Percentiles rank a stretch among this genome's conserved stretches.
phyloP scores from a whole-genome alignment of 2,329 filamentous ascomycete species.

The Phaeoacremonium minimum region DNA sequence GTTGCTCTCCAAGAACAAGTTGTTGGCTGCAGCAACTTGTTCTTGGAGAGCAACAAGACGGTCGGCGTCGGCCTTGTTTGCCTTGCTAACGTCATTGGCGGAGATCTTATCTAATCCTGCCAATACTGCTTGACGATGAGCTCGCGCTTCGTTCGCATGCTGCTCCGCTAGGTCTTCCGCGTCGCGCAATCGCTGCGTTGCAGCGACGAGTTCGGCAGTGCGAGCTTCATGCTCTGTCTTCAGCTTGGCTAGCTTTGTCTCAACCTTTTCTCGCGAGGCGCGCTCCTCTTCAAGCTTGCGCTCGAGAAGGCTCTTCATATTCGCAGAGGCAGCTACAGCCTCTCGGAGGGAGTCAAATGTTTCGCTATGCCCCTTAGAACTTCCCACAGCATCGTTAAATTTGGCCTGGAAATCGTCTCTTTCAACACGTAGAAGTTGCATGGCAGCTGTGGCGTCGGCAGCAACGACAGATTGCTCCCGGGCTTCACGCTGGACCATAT shows the following conservation, averaged over 20 bases:
- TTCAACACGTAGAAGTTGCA: slow-evolving; percentile 78
- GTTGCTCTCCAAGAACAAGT: slow-evolving; percentile 75
- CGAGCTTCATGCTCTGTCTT: slow-evolving; percentile 79
- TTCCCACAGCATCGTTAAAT: slow-evolving; percentile 63
- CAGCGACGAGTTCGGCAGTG: slow-evolving; percentile 70
- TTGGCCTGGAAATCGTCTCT: slow-evolving; percentile 71
- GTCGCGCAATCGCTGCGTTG: slow-evolving; percentile 72
- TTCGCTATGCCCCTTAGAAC: slow-evolving; percentile 63
- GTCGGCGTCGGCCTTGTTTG: slow-evolving; percentile 51
- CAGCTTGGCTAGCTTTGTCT: slow-evolving; percentile 71
- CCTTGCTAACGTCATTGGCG: slow-evolving; percentile 43
- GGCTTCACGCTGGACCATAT: slow-evolving; percentile 71
- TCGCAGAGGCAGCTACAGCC: slow-evolving; percentile 73
- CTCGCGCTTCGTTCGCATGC: slow-evolving; percentile 80
- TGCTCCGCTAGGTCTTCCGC: slow-evolving; percentile 85
- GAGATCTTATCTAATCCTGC: slow-evolving; percentile 74
- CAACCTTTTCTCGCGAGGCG: slow-evolving; percentile 66
- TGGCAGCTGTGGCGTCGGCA: slow-evolving; percentile 69
- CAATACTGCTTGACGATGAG: slow-evolving; percentile 78
- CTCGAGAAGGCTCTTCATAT: slow-evolving; percentile 73
- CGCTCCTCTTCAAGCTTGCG: slow-evolving; percentile 81
- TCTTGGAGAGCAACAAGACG: slow-evolving; percentile 71
- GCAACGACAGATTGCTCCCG: slow-evolving; percentile 77
- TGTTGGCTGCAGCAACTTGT: too few relatives aligned
- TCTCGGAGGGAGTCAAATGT: slow-evolving; percentile 72